Evolutionary conservation across 805 yeast species (phyloP), one percentile per base, ranked within the genome.

Genomic region (Pichia scutulata): DNA sequence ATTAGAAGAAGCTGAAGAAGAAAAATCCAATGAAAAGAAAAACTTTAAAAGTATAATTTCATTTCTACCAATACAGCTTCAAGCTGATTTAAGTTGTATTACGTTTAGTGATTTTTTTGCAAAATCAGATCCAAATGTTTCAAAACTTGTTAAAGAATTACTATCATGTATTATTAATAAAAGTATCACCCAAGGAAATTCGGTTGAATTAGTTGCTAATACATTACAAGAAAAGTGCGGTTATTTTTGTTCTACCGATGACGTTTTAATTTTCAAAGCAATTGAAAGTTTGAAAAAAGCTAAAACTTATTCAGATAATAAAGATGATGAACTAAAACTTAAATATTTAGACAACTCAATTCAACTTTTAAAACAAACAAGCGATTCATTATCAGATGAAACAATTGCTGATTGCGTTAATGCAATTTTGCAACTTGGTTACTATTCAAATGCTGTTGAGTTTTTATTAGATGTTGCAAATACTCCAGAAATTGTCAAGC

Each of bases 191-290:
- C 81, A 86, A 56, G 98, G 99, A n/a, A 92, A 88, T 4, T 86
- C 96, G 0, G 92, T 93, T 43, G 98, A 92, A 63, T 74, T 84
- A 51, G 87, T 92, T 47, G 95, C 97, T 1, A 81, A 83, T 36
- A 81, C 90, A 1, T 71, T 93, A 47, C 96, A 93, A 67, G 95
- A 88, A 49, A 82, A 92, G 52, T 93, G 99, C 72, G 95, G 96
- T 1, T 82, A 96, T 0, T 93, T 89, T 67, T 93, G 98, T 62
- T 88, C 97, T 0, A 81, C 95, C 16, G 88, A 86, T 57, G 99
- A 93, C 67, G 97, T 93, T 25, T 76, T 89, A 52, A 87, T 93
- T 14, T 93, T 90, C 73, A 86, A 92, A 66, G 98, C 97, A 0
- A 82, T 89, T 58, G 99, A 93, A 65, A 89, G 86, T 64, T 73